Percentiles rank a stretch among this genome's conserved stretches.
Evolutionary conservation across 2,329 filamentous ascomycete genomes (phyloP).

Genomic region (Bertia moriformis): DNA sequence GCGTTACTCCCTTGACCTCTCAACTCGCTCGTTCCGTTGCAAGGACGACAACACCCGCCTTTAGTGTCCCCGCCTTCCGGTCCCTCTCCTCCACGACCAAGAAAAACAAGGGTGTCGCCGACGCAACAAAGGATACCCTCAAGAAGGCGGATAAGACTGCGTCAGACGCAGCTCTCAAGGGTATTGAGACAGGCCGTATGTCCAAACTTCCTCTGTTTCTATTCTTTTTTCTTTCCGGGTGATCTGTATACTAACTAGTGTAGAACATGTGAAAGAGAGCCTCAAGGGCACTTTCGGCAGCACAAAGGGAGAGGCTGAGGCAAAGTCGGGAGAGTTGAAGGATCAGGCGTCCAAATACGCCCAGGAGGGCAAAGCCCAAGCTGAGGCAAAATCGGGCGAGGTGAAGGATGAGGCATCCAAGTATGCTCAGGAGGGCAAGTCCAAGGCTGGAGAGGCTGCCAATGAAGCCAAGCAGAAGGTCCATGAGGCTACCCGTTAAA

Average conservation of each 20-base stretch:
- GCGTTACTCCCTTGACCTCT: neutral
- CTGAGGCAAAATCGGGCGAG: constrained; percentile 19
- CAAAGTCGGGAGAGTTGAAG: neutral
- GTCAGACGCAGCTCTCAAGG: constrained; percentile 39
- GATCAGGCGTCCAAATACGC: neutral
- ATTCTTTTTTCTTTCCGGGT: neutral
- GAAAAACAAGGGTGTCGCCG: constrained; percentile 32
- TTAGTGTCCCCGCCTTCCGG: neutral
- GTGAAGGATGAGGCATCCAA: constrained; percentile 25
- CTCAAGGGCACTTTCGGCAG: neutral
- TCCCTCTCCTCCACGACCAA: constrained; percentile 23
- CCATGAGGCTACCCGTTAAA: too few species aligned
- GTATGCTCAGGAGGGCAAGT: constrained; percentile 17
- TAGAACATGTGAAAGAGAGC: too few species aligned
- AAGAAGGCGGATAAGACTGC: constrained; percentile 41
- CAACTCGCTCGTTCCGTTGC: neutral
- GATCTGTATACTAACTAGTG: neutral
- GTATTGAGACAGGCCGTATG: constrained; percentile 48
- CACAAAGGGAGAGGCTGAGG: constrained; percentile 10
- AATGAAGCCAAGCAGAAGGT: constrained; percentile 20
- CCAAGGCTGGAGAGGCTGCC: constrained; percentile 20
- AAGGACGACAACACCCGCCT: neutral
- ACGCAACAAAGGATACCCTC: constrained; percentile 39
- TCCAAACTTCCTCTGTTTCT: constrained; percentile 7
- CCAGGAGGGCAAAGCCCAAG: constrained; percentile 14